A percentile compares a stretch with the other conserved stretches of the same genome.
phyloP scores from a whole-genome alignment of 1,284 basidiomycete species.

The Bjerkandera adusta region DNA sequence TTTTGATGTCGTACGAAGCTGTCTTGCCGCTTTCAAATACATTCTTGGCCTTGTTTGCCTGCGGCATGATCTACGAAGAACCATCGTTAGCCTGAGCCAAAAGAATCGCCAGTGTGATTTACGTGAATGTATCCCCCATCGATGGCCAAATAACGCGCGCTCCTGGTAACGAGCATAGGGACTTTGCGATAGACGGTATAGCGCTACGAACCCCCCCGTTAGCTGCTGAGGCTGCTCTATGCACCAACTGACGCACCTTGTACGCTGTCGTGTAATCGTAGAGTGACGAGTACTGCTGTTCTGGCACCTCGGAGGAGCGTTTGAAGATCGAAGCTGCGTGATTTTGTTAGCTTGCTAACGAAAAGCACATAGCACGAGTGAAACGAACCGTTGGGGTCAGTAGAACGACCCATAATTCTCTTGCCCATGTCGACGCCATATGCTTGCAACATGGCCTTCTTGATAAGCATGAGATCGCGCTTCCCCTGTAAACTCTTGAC shows the following conservation, averaged over 20 bases:
- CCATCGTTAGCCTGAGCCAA: constrained; percentile 5
- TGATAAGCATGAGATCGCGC: constrained; percentile 82
- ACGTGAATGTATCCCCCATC: constrained; percentile 96
- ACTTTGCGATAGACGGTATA: constrained; percentile 94
- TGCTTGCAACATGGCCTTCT: constrained; percentile 71
- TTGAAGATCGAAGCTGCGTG: constrained; percentile 87
- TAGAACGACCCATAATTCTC: constrained; percentile 56
- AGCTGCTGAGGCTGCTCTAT: not conserved
- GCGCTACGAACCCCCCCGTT: constrained; percentile 49
- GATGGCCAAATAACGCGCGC: constrained; percentile 89
- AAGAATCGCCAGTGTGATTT: constrained; percentile 27
- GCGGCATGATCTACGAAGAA: constrained; percentile 78
- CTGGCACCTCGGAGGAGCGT: constrained; percentile 75
- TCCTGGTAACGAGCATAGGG: constrained; percentile 87
- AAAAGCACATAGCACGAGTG: constrained; percentile 4
- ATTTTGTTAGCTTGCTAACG: not conserved
- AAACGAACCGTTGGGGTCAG: constrained; percentile 85
- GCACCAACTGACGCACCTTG: constrained; percentile 53
- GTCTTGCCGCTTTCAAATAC: constrained; percentile 90
- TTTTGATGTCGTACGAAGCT: constrained; percentile 89
- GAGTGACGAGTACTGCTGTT: constrained; percentile 51
- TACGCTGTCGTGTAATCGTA: constrained; percentile 76
- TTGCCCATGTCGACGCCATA: constrained; percentile 64
- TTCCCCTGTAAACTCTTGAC: constrained; percentile 91
- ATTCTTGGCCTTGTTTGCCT: constrained; percentile 75